Percentiles rank a stretch among this genome's conserved stretches.
Conservation (phyloP, 495 filamentous ascomycete species). For the Physcia stellaris region DNA sequence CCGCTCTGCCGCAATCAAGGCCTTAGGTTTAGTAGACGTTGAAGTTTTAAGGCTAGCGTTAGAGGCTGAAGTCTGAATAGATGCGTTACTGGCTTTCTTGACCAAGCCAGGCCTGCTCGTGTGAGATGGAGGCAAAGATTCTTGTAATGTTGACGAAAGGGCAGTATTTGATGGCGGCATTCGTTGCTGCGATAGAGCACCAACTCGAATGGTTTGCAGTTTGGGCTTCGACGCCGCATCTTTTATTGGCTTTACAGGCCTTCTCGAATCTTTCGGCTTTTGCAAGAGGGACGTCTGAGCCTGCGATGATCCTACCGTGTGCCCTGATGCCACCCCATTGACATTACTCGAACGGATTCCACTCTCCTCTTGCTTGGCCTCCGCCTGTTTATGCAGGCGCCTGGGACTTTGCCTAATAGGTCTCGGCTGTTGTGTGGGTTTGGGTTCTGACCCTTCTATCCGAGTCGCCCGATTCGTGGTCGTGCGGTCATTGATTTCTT, state of each 20-base stretch:
- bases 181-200: slow-evolving; percentile 55
- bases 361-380: neutral
- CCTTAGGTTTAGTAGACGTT: slow-evolving; percentile 41
- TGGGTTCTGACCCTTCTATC: slow-evolving; percentile 35
- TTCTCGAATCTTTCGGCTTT: slow-evolving; percentile 41
- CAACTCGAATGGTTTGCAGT: slow-evolving; percentile 66
- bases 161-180: slow-evolving; percentile 47
- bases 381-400: slow-evolving; percentile 27
- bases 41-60: slow-evolving; percentile 58
- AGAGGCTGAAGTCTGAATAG: slow-evolving; percentile 51
- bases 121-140: slow-evolving; percentile 37
- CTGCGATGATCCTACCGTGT: no score
- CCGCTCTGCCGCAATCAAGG: slow-evolving; percentile 49
- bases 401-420: slow-evolving; percentile 36
- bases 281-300: slow-evolving; percentile 37
- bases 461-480: no score
- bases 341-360: no score
- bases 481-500: no score
- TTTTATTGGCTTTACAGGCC: slow-evolving; percentile 58
- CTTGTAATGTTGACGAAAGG: slow-evolving; percentile 43
- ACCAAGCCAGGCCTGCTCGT: slow-evolving; percentile 35
- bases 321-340: no score
- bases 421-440: slow-evolving; percentile 25
- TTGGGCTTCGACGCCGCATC: slow-evolving; percentile 50
- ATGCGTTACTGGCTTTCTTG: slow-evolving; percentile 56